These are phyloP conservation scores for Myriosclerotinia duriaeana DNA, from an alignment of 2,329 filamentous ascomycete species.

Conservation along the genomic window DNA sequence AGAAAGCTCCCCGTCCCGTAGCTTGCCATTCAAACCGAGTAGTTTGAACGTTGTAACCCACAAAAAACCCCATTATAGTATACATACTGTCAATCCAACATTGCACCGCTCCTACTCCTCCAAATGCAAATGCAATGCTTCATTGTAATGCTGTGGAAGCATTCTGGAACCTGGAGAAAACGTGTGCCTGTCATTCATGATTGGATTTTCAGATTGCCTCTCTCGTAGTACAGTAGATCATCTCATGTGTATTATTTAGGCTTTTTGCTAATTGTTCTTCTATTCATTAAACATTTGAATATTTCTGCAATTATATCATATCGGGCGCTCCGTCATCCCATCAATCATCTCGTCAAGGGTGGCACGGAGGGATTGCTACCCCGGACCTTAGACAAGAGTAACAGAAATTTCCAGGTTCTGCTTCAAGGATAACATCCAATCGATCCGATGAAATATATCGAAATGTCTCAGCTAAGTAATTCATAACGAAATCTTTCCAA, in stretches of 20 bases:
- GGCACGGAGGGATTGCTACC: slow-evolving; percentile 15
- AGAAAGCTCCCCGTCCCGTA: slow-evolving; percentile 19
- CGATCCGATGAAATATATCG: slow-evolving; percentile 9
- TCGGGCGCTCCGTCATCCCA: slow-evolving; percentile 23
- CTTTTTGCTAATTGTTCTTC: neutral
- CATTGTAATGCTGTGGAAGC: slow-evolving; percentile 20
- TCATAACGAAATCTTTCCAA: slow-evolving; percentile 14
- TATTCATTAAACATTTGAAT: neutral
- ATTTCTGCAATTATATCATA: slow-evolving; percentile 7
- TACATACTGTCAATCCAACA: slow-evolving; percentile 17
- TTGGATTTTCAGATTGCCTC: neutral
- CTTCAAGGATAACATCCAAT: slow-evolving; percentile 21
- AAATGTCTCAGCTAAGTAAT: slow-evolving; percentile 22
- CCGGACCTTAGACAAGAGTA: slow-evolving; percentile 18
- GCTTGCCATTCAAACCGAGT: slow-evolving; percentile 2
- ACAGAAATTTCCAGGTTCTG: slow-evolving; percentile 8
- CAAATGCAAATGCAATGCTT: slow-evolving; percentile 25
- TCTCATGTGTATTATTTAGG: slow-evolving; percentile 11
- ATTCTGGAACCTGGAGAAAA: slow-evolving; percentile 26
- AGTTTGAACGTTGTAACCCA: slow-evolving; percentile 15
- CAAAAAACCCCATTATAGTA: neutral
- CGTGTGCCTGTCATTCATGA: slow-evolving; percentile 13
- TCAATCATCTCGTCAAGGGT: slow-evolving; percentile 19
- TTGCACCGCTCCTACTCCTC: slow-evolving; percentile 11
- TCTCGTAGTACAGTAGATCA: slow-evolving; percentile 14